Evolutionary conservation across 1,139 yeast genomes (phyloP).

Genomic region (Debaryomyces sp.): DNA sequence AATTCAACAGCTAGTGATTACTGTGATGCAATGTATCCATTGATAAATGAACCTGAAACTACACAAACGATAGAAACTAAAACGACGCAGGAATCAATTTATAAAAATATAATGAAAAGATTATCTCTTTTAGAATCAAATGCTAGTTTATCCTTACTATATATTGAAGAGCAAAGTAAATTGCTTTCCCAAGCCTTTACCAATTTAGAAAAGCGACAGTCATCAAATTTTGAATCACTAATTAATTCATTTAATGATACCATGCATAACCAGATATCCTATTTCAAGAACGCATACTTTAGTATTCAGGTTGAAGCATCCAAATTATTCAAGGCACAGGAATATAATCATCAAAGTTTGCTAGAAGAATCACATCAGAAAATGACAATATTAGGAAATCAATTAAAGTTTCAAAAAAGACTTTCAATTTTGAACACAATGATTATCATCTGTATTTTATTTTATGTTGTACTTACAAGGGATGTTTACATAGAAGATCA

Average conservation of each 20-base stretch:
- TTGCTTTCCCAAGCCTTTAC: slow-evolving; percentile 71
- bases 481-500: slow-evolving; percentile 35
- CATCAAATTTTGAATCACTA: slow-evolving; percentile 56
- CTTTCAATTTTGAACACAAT: slow-evolving; percentile 57
- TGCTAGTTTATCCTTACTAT: slow-evolving; percentile 76
- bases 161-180: slow-evolving; percentile 86
- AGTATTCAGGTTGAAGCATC: slow-evolving; percentile 28
- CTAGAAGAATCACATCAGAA: slow-evolving; percentile 37
- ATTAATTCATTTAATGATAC: slow-evolving; percentile 62
- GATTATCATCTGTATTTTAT: slow-evolving; percentile 51
- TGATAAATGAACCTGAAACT: slow-evolving; percentile 17
- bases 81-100: slow-evolving; percentile 82
- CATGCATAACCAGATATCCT: slow-evolving; percentile 49
- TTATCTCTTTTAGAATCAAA: slow-evolving; percentile 73
- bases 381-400: slow-evolving; percentile 41
- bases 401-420: slow-evolving; percentile 58
- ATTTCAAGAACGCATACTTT: slow-evolving; percentile 38
- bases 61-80: slow-evolving; percentile 17
- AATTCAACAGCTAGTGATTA: slow-evolving; percentile 30
- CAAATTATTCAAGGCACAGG: slow-evolving; percentile 26
- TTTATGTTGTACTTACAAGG: slow-evolving; percentile 63
- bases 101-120: slow-evolving; percentile 83
- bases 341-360: slow-evolving; percentile 22
- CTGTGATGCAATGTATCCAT: slow-evolving; percentile 20
- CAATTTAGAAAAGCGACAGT: slow-evolving; percentile 67